phyloP scores from a whole-genome alignment of 148 eudicot genomes.

The Rhododendron vialii region DNA sequence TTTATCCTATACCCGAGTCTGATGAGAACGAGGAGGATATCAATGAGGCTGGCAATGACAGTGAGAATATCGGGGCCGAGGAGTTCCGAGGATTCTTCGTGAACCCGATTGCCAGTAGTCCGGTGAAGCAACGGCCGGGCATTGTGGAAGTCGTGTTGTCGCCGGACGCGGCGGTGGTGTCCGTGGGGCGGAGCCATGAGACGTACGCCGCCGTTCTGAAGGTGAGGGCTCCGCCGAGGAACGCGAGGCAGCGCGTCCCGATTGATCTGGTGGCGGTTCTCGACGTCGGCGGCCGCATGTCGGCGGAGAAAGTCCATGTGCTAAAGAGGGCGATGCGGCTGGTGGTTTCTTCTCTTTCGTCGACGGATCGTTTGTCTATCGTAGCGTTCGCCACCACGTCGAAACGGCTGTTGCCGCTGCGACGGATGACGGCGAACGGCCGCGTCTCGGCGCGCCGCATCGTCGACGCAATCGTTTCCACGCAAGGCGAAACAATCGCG shows the following conservation, averaged over 20 bases:
- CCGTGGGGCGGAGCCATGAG: slow-evolving; percentile 51
- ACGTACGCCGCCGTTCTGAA: slow-evolving; percentile 60
- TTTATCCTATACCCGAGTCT: slow-evolving; percentile 73
- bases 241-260: slow-evolving; percentile 33
- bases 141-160: slow-evolving; percentile 46
- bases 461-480: slow-evolving; percentile 46
- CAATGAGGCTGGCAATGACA: not conserved
- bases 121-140: not conserved
- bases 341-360: slow-evolving; percentile 57
- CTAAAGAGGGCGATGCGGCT: slow-evolving; percentile 53
- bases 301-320: slow-evolving; percentile 32
- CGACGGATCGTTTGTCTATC: slow-evolving; percentile 75
- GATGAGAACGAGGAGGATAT: slow-evolving; percentile 48
- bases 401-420: slow-evolving; percentile 56
- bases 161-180: slow-evolving; percentile 69
- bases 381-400: slow-evolving; percentile 64
- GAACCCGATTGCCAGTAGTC: not conserved
- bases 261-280: slow-evolving; percentile 74
- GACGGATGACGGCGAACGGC: slow-evolving; percentile 69
- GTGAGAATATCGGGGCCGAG: slow-evolving; percentile 13
- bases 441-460: slow-evolving; percentile 60
- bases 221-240: slow-evolving; percentile 32
- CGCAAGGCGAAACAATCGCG: slow-evolving; percentile 22
- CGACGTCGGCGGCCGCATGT: slow-evolving; percentile 48
- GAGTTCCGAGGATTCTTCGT: slow-evolving; percentile 65